These are phyloP conservation scores for Penicillium cosmopolitanum DNA, from an alignment of 495 filamentous ascomycete species.

Conservation along the genomic window DNA sequence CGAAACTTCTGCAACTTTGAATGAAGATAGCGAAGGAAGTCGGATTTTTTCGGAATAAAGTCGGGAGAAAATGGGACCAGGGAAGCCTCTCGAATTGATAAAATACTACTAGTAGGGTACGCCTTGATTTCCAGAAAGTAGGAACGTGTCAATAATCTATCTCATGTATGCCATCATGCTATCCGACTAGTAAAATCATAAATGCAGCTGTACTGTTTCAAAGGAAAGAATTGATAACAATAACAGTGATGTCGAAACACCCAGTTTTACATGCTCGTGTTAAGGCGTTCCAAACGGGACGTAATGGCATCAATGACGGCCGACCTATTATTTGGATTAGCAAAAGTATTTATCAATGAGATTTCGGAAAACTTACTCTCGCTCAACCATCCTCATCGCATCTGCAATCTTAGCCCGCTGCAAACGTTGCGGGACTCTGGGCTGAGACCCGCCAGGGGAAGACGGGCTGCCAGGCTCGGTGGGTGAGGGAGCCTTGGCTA, in stretches of 20 bases:
- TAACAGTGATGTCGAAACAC: not conserved
- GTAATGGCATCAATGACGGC: slow-evolving; percentile 47
- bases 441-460: slow-evolving; percentile 33
- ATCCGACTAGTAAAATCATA: slow-evolving; percentile 1
- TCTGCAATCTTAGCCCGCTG: slow-evolving; percentile 69
- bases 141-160: not conserved
- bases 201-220: slow-evolving; percentile 1
- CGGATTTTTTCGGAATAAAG: no score
- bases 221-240: not conserved
- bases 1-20: not conserved
- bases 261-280: slow-evolving; percentile 31
- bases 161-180: not conserved
- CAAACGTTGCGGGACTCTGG: slow-evolving; percentile 66
- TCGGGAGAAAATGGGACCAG: no score
- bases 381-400: slow-evolving; percentile 70
- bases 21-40: no score
- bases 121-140: not conserved
- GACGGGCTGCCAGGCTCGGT: slow-evolving; percentile 36
- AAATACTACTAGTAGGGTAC: no score
- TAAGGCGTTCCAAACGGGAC: slow-evolving; percentile 43
- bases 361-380: slow-evolving; percentile 53
- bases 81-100: no score
- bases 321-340: slow-evolving; percentile 30
- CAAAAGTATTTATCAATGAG: not conserved
- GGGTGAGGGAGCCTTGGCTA: slow-evolving; percentile 30